These are phyloP conservation scores for Thielaviopsis ethacetica DNA, from an alignment of 2,329 filamentous ascomycete species.

Conservation along the genomic window DNA sequence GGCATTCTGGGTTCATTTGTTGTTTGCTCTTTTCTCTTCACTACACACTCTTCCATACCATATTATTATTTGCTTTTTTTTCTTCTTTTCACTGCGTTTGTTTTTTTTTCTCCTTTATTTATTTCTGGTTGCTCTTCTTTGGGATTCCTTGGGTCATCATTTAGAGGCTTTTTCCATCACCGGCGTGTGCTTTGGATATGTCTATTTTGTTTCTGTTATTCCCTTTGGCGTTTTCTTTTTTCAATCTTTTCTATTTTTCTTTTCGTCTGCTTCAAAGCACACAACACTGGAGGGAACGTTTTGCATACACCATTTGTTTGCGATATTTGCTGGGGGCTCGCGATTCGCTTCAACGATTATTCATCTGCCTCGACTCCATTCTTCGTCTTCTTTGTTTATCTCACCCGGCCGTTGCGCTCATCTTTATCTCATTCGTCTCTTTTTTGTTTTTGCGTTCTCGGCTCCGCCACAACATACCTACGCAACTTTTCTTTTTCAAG, in stretches of 20 bases:
- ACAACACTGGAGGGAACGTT: neutral
- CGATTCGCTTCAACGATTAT: neutral
- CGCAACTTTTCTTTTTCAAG: neutral
- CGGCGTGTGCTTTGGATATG: constrained; percentile 5
- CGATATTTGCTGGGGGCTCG: neutral
- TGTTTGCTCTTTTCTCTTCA: constrained; percentile 14
- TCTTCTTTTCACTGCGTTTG: constrained; percentile 11
- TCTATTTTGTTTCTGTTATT: constrained; percentile 6
- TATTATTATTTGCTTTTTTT: constrained; percentile 13
- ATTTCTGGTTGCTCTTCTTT: constrained; percentile 6
- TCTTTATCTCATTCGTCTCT: too few species aligned
- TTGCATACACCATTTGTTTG: neutral
- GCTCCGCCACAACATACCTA: too few species aligned
- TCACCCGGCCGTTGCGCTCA: neutral
- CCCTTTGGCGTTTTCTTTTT: constrained; percentile 7
- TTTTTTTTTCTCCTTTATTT: constrained; percentile 15
- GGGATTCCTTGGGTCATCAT: neutral
- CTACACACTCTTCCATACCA: constrained; percentile 11
- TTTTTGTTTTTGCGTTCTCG: too few species aligned
- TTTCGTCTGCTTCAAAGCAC: neutral
- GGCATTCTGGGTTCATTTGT: constrained; percentile 11
- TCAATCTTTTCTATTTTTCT: constrained; percentile 1
- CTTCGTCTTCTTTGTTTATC: neutral
- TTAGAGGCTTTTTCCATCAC: constrained; percentile 1
- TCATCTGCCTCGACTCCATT: neutral